phyloP scores from a whole-genome alignment of 2,329 filamentous ascomycete genomes.

The Fusarium sp. region DNA sequence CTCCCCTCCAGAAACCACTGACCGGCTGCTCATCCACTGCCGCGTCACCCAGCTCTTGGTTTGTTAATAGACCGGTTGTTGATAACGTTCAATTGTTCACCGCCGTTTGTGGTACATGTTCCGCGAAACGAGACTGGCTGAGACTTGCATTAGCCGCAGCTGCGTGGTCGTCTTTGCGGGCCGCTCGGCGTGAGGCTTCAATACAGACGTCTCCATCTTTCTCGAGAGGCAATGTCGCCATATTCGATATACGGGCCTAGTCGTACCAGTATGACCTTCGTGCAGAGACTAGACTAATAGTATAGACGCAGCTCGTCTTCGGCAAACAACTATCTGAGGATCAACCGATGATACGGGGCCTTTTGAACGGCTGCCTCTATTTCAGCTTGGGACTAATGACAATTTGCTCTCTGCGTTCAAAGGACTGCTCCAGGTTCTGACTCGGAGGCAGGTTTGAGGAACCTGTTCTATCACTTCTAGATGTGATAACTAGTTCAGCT shows the following conservation, averaged over 20 bases:
- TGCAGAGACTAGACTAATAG: slow-evolving; percentile 23
- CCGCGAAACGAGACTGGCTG: slow-evolving; percentile 13
- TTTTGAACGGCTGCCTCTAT: background rate
- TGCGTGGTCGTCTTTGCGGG: slow-evolving; percentile 30
- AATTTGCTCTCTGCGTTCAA: background rate
- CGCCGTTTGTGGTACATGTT: slow-evolving; percentile 40
- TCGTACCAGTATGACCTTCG: slow-evolving; percentile 21
- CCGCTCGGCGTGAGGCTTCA: slow-evolving; percentile 36
- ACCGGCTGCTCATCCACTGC: slow-evolving; percentile 35
- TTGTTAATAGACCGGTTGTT: slow-evolving; percentile 26
- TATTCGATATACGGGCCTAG: slow-evolving; percentile 26
- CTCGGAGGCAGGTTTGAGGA: background rate
- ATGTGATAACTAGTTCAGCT: background rate
- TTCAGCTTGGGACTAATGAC: background rate
- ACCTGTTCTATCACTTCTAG: background rate
- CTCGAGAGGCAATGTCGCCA: slow-evolving; percentile 38
- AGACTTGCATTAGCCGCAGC: slow-evolving; percentile 43
- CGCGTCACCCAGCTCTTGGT: slow-evolving; percentile 23
- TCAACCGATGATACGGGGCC: background rate
- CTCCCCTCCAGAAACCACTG: slow-evolving; percentile 41
- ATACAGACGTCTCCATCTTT: slow-evolving; percentile 37
- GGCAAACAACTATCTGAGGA: background rate
- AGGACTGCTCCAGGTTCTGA: background rate
- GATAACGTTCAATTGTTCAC: slow-evolving; percentile 37
- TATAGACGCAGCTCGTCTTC: slow-evolving; percentile 3